Evolutionary conservation across 176 grass and related monocot species (phyloP), one percentile per base, ranked within the genome.

Genomic region (Cenchrus purpureus): DNA sequence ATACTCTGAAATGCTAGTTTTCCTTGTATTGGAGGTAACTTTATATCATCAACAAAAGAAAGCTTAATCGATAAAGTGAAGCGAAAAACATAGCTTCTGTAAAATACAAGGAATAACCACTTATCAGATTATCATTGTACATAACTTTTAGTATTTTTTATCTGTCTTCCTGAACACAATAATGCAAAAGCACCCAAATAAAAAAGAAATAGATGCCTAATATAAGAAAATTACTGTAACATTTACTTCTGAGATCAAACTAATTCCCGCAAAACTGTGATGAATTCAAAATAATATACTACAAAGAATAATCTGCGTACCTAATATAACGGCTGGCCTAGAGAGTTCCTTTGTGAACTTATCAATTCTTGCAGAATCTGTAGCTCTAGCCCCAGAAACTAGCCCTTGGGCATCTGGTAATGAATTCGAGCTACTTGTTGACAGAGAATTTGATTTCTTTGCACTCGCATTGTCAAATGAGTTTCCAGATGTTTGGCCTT

Each of bases 301-400:
- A 22, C 12, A 15, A 79, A 65, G 73, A 86, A 65, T 62, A 64
- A 48, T 82, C 37, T 10, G 28, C 52, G 54, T 89, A 99, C 97
- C 92, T 91, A 99, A 90, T 81, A 99, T 94, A 70, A 97, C 92
- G 79, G 91, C 91, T 89, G 91, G 86, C 73, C 94, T 94, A 62
- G 97, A 94, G 65, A 99, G 84, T 78, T 99, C 97, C 2, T 16
- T 83, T 63, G 88, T 99, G 79, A 97, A 97, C 86, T 99, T 96
- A 66, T 79, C 72, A 28, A 99, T 78, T 85, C 97, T 90, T 13
- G 97, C 90, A 19, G 97, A 96, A 92, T 99, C 97, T 59, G 97
- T 97, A 62, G 97, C 94, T 90, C 97, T 91, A 87, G 97, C 90
- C 28, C 91, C 97, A 69, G 90, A 95, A 84, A 97, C 86, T 86